Conservation (phyloP, 2,329 filamentous ascomycete genomes). For the Stemphylium vesicarium region DNA sequence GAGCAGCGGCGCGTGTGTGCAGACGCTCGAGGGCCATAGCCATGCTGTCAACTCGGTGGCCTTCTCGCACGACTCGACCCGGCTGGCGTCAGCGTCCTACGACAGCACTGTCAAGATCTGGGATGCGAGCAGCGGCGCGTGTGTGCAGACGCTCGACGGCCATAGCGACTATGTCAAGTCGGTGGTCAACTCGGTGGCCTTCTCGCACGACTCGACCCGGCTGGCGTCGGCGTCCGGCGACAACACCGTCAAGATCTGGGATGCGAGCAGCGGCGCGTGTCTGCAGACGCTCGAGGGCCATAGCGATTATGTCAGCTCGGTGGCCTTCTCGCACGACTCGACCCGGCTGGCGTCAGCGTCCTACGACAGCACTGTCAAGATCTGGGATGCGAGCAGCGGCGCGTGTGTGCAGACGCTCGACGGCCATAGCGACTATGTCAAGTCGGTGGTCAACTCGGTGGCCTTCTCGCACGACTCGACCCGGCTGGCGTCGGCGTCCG, state of each 20-base stretch:
- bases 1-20: not conserved
- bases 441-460: no score
- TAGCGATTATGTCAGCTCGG: not conserved
- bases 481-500: no score
- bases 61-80: not conserved
- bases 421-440: no score
- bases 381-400: not conserved
- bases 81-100: not conserved
- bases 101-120: no score
- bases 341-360: no score
- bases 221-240: no score
- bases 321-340: not conserved
- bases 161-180: conserved; percentile 9
- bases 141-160: conserved; percentile 23
- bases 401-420: no score
- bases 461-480: no score
- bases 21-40: not conserved
- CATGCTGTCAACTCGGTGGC: not conserved
- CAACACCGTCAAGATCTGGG: no score
- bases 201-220: conserved; percentile 15
- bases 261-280: not conserved
- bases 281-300: not conserved
- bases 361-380: no score
- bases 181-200: conserved; percentile 19
- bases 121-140: not conserved